phyloP scores from a whole-genome alignment of 495 filamentous ascomycete species.

The Penicillium robsamsonii region DNA sequence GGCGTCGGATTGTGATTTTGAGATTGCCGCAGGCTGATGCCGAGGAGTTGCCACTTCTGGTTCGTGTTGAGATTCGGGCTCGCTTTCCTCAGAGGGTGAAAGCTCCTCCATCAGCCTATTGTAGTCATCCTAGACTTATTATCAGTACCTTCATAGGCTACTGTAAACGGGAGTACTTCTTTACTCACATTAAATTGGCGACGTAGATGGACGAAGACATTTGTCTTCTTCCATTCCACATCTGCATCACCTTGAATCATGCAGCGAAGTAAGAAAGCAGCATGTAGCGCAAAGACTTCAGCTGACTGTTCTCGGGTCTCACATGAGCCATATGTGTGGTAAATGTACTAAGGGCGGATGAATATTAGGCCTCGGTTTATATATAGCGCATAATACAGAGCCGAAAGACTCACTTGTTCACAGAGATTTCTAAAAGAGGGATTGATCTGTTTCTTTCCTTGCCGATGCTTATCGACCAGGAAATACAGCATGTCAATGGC shows the following conservation, averaged over 20 bases:
- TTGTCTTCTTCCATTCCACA: slow-evolving; percentile 54
- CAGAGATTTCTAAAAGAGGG: slow-evolving; percentile 42
- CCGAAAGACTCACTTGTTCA: slow-evolving; percentile 39
- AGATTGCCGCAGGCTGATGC: slow-evolving; percentile 29
- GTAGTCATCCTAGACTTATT: slow-evolving; percentile 39
- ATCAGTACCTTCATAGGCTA: slow-evolving; percentile 1
- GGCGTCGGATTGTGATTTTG: slow-evolving; percentile 37
- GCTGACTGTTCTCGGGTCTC: slow-evolving; percentile 49
- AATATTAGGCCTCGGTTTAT: slow-evolving; percentile 10
- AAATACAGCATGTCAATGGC: slow-evolving; percentile 70
- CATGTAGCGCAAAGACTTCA: slow-evolving; percentile 53
- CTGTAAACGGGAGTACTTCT: background rate
- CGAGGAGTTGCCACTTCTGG: slow-evolving; percentile 25
- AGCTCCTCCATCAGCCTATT: slow-evolving; percentile 33
- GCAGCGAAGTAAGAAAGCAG: slow-evolving; percentile 52
- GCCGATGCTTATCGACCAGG: slow-evolving; percentile 51
- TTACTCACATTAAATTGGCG: slow-evolving; percentile 47
- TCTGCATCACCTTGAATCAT: slow-evolving; percentile 58
- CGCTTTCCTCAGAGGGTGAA: slow-evolving; percentile 28
- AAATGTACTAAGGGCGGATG: slow-evolving; percentile 35
- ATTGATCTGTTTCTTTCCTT: slow-evolving; percentile 38
- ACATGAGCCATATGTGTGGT: slow-evolving; percentile 45
- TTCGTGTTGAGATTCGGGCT: slow-evolving; percentile 27
- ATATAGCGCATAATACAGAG: slow-evolving; percentile 4
- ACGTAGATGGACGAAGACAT: slow-evolving; percentile 51